Evolutionary conservation across 140 eudicot species (phyloP), one percentile per base, ranked within the genome.

Genomic region (Bidens hawaiensis): DNA sequence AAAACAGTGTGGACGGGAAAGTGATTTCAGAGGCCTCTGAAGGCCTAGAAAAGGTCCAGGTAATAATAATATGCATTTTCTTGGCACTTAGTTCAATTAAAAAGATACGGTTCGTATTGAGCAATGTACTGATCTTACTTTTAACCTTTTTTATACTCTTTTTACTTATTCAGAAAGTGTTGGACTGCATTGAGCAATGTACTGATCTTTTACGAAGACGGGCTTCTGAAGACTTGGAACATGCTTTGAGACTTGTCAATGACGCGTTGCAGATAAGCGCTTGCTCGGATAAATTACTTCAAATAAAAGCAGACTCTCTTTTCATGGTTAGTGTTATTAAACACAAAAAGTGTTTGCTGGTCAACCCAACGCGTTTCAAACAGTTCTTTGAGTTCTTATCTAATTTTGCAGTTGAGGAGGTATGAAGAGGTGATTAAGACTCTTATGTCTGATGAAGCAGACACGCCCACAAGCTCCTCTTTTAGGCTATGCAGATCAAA

Each of bases 31-130:
- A 93, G 69, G 96, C 84, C 41, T 88, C 99, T 23, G 94, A 88
- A 73, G 96, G 99, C 57, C 71, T 93, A 48, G 95, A 88, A 59
- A 93, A 88, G 74, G 78, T 87, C 48, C 85, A 85, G 96, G 96
- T 93, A 80, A 23, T 28, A 46, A n/a, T n/a, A n/a, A n/a, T n/a
- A n/a, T n/a, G n/a, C n/a, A n/a, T n/a, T n/a, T n/a, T n/a, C 16
- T 11, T 10, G 56, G 11, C 28, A n/a, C 2, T n/a, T 49, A 10
- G 15, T 49, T 49, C 56, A 21, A n/a, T n/a, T n/a, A n/a, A n/a
- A n/a, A n/a, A n/a, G n/a, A n/a, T n/a, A n/a, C n/a, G n/a, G n/a
- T n/a, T n/a, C n/a, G n/a, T n/a, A n/a, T n/a, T n/a, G n/a, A n/a
- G n/a, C n/a, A n/a, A 53, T 79, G 31, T 50, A 22, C 57, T 50